Evolutionary conservation across 306 rosid genomes (phyloP), one percentile per base, ranked within the genome.

Genomic region (Dryas alaskensis): DNA sequence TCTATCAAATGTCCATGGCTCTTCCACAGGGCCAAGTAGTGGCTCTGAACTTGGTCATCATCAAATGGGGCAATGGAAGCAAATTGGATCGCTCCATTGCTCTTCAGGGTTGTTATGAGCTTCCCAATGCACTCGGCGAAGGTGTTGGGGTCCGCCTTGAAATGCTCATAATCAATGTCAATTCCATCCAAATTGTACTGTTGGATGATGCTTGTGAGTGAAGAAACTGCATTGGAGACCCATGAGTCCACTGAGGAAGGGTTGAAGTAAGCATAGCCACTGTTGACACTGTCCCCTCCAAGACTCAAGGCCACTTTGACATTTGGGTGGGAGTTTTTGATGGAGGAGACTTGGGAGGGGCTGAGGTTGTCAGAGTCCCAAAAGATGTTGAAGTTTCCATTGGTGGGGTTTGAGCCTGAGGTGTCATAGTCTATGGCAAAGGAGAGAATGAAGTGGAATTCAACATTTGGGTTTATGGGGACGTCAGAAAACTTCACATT

Each of bases 11-110:
- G 46, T 0, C 96, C 88, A 6, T 90, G 86, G 16, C 59, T 88
- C 45, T 77, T 88, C 98, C 98, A 92, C 76, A 90, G 42, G 3
- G 92, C 88, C 79, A 80, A 19, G 79, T 90, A 92, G 37, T 87
- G 92, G 22, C 70, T 75, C 42, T 92, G 98, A 60, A 92, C 95
- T 43, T 88, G 73, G 9, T 82, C 80, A 0, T 88, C 74, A 17
- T 83, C 95, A 16, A 87, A 92, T 0, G 97, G 96, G 71, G 95
- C 98, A 50, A 88, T 88, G 1, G 98, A 92, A 48, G 96, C 95
- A 45, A 90, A 88, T 4, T 64, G 57, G 31, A 92, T 85, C 13
- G 83, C 86, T 0, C 84, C 81, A 1, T 86, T 89, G 9, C 42
- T 10, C 81, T 88, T 92, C 2, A 92, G 80, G 27, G 88, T 86